These are phyloP conservation scores for Trichoderma koningiopsis DNA, from an alignment of 2,329 filamentous ascomycete genomes.

Conservation along the genomic window DNA sequence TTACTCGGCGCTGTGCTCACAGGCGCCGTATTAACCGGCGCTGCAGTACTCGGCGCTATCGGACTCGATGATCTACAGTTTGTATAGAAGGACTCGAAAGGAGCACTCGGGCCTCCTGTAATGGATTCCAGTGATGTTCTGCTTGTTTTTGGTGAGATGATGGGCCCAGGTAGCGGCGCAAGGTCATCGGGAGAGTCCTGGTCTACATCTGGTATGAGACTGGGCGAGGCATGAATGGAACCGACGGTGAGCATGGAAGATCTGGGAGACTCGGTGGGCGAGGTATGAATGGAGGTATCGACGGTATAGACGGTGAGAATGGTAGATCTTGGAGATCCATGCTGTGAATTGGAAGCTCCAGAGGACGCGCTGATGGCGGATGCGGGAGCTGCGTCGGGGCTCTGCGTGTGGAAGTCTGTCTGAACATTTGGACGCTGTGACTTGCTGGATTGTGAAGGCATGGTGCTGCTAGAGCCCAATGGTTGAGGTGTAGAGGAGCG, in stretches of 20 bases:
- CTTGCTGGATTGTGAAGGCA: slow-evolving; percentile 47
- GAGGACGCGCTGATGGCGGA: slow-evolving; percentile 61
- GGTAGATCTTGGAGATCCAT: slow-evolving; percentile 57
- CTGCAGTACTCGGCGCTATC: slow-evolving; percentile 33
- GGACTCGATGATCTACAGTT: slow-evolving; percentile 37
- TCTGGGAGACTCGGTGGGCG: slow-evolving; percentile 60
- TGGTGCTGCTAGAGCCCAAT: slow-evolving; percentile 36
- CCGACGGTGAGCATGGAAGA: slow-evolving; percentile 53
- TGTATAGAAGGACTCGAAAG: slow-evolving; percentile 45
- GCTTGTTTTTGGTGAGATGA: slow-evolving; percentile 62
- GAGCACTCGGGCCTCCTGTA: slow-evolving; percentile 58
- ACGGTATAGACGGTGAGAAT: slow-evolving; percentile 44
- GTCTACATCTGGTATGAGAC: slow-evolving; percentile 59
- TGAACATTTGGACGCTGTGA: slow-evolving; percentile 50
- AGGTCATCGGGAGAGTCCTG: slow-evolving; percentile 55
- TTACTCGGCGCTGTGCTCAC: slow-evolving; percentile 37
- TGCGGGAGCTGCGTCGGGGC: slow-evolving; percentile 47
- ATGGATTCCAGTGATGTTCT: slow-evolving; percentile 66
- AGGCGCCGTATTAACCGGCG: slow-evolving; percentile 29
- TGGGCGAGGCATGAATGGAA: slow-evolving; percentile 69
- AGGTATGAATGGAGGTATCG: slow-evolving; percentile 43
- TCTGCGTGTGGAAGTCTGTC: slow-evolving; percentile 46
- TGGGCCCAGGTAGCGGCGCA: slow-evolving; percentile 73
- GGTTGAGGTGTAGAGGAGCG: slow-evolving; percentile 31
- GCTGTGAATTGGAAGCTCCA: slow-evolving; percentile 56